phyloP scores from a whole-genome alignment of 371 early-diverging fungal genomes.

The Syncephalastrum racemosum region DNA sequence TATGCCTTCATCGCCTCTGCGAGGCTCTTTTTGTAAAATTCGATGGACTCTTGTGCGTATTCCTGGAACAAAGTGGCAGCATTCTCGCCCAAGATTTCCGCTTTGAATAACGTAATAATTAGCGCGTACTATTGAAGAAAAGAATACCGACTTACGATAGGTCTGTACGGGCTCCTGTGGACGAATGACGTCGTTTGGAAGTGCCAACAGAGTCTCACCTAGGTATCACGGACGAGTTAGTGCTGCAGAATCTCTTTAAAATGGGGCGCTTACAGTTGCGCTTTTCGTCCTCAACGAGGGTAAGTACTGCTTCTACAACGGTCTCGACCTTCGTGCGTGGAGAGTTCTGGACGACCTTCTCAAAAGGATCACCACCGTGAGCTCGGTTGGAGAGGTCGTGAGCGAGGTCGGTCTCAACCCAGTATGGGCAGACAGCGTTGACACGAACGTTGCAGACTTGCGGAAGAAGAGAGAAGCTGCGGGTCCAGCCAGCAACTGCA shows the following conservation, averaged over 20 bases:
- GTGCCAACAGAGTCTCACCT: slow-evolving; percentile 21
- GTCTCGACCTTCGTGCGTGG: slow-evolving; percentile 42
- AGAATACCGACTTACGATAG: slow-evolving; percentile 10
- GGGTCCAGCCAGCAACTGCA: slow-evolving; percentile 25
- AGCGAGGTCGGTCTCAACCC: slow-evolving; percentile 19
- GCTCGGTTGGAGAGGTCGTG: not conserved
- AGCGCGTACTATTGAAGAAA: not conserved
- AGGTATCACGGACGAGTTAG: not conserved
- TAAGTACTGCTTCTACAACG: slow-evolving; percentile 56
- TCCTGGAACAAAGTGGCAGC: not conserved
- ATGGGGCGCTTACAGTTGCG: slow-evolving; percentile 30
- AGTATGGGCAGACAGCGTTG: slow-evolving; percentile 31
- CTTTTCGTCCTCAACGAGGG: slow-evolving; percentile 45
- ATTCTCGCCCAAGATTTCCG: not conserved
- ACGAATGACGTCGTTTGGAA: slow-evolving; percentile 18
- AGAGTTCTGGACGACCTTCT: slow-evolving; percentile 6
- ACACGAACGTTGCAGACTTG: slow-evolving; percentile 39
- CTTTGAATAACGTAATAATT: not conserved
- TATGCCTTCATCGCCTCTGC: slow-evolving; percentile 12
- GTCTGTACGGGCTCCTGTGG: slow-evolving; percentile 8
- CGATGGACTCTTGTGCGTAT: slow-evolving; percentile 1
- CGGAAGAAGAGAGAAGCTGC: slow-evolving; percentile 17
- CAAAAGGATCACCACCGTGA: slow-evolving; percentile 4
- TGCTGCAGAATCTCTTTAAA: not conserved
- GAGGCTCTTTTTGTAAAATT: slow-evolving; percentile 10